Percentiles rank a stretch among this genome's conserved stretches.
phyloP scores from a whole-genome alignment of 2,329 filamentous ascomycete genomes.

The Aspergillus japonicus region DNA sequence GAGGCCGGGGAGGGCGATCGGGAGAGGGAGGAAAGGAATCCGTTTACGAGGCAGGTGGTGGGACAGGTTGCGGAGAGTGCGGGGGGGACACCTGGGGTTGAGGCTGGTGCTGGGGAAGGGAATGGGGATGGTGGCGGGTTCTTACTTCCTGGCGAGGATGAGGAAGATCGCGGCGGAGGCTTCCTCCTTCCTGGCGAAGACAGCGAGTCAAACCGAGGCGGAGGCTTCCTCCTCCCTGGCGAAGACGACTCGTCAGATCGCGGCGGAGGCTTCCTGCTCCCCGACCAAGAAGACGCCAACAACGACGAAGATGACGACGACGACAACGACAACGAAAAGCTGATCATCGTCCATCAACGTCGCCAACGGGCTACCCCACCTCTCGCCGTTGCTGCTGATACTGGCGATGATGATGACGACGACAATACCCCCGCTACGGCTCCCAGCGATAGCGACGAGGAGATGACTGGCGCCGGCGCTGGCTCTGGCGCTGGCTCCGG shows the following conservation, averaged over 20 bases:
- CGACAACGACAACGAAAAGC: slow-evolving; percentile 10
- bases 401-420: not conserved
- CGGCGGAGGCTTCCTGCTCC: slow-evolving; percentile 27
- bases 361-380: not conserved
- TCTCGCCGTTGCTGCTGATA: not conserved
- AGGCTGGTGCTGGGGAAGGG: no score
- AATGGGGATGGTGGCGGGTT: no score
- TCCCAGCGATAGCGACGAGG: not conserved
- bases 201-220: slow-evolving; percentile 16
- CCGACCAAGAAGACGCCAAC: slow-evolving; percentile 15
- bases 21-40: slow-evolving; percentile 36
- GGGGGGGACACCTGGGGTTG: no score
- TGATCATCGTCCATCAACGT: not conserved
- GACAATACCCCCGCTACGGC: slow-evolving; percentile 5
- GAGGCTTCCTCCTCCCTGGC: slow-evolving; percentile 32
- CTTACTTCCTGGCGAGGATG: slow-evolving; percentile 7
- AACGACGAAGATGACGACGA: slow-evolving; percentile 10
- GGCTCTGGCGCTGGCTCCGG: not conserved
- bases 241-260: slow-evolving; percentile 1
- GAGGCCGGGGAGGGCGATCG: slow-evolving; percentile 25
- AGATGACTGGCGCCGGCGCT: no score
- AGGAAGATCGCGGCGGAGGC: slow-evolving; percentile 31
- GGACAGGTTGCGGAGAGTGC: no score
- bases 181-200: slow-evolving; percentile 34
- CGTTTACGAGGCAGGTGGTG: slow-evolving; percentile 29